Base-by-base conservation (phyloP, 371 early-diverging fungal species). In the Actinomortierella wolfii region DNA sequence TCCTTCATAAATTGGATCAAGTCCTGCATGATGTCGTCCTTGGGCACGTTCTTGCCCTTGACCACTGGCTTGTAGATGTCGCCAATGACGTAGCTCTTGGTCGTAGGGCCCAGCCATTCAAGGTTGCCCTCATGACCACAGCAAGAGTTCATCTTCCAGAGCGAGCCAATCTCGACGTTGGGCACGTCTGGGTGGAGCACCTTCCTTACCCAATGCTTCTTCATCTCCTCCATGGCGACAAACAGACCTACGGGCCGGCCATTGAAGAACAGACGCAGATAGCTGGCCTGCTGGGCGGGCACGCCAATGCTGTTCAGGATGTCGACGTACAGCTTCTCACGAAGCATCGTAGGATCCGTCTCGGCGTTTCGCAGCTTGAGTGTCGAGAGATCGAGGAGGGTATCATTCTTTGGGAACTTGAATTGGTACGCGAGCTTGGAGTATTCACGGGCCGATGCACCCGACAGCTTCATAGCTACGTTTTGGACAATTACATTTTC, bases 291-390 rank as follows among this genome's bases (percentile, higher is more conserved):
- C 14, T 80, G 76, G 9, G 81, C 63, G 17, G 81, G 81, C 23
- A 81, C 60, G 17, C 78, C 76, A 6, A 79, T 48, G 0, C 81
- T 69, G 29, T 66, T 75, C 44, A 82, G 59, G 1, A 82, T 64
- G 56, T 84, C 85, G 48, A 82, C 77, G 42, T 77, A 79, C 17
- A 84, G 25, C 56, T 82, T 84, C 57, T 84, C 85, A 15, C 83
- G 79, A 39, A 84, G 76, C 57, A 73, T 79, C 5, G 81, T 77
- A 0, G 83, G 81, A 53, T 84, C 85, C 0, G 82, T 59, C 26
- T 65, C 66, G 18, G 26, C 66, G 29, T 51, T 66, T 15, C 73
- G 66, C 21, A 71, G 57, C 66, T 71, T 71, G 52, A 71, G 56
- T 17, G 62, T 62, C 28, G 59, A 44, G 15, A 61, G 50, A 47